Base-by-base conservation (phyloP, 176 grass and related monocot species). In the Stipa capillata region DNA sequence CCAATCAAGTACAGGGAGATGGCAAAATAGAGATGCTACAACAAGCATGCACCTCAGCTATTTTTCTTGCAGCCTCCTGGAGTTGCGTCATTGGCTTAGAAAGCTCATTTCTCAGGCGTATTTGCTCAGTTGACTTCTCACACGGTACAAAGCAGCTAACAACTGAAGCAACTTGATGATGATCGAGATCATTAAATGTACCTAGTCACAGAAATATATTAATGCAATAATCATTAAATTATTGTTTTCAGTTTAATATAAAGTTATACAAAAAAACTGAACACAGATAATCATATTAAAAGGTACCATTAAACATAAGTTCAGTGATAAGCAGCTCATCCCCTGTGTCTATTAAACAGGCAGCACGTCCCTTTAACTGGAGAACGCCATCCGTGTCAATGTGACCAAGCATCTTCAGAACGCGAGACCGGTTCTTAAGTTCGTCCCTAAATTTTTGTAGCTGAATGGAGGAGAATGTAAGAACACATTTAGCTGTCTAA, bases 161-260 rank as follows among this genome's bases (percentile, higher is more conserved):
- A 77, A 99, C 81, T 0, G 96, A 89, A 73, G 88, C 92, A 76
- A 91, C 86, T 95, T 95, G 96, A 84, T 99, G 96, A 89, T 82
- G 92, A 89, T 99, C 96, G 67, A 99, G 92, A 82, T 99, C 88
- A 82, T 95, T 95, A 89, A 99, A 99, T 81, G 96, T 99, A 83
- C 92, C 89, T 94, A 59, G 28, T 51, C 41, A 81, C 27, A 55
- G 7, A 74, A 40, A 67, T 44, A 79, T 52, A 85, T 68, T 70
- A 36, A 56, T 28, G 47, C 10, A 47, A 61, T 37, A 34, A 23
- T 97, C 88, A 80, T 93, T 97, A 87, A 97, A 97, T n/a, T n/a
- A n/a, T n/a, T n/a, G n/a, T n/a, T n/a, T n/a, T n/a, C n/a, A n/a
- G n/a, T n/a, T 82, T 7, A 43, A 66, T 29, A 18, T 56, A 54